Evolutionary conservation across 2,329 filamentous ascomycete genomes (phyloP).

Genomic region (Fusarium agapanthi): DNA sequence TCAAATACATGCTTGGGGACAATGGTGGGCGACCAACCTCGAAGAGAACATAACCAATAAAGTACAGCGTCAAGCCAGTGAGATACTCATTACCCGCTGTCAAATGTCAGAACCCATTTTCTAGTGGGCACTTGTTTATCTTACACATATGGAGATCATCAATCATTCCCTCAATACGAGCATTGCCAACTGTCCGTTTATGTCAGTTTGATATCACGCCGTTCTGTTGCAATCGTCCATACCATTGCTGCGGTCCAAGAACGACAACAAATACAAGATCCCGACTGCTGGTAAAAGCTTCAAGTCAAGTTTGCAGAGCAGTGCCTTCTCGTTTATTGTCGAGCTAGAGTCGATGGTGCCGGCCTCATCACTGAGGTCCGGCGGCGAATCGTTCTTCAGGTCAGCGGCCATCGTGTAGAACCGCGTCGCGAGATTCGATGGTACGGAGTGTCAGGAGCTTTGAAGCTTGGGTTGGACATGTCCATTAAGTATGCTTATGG

Average conservation of each 20-base stretch:
- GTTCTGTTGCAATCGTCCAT: conserved; percentile 42
- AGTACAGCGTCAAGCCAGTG: conserved; percentile 72
- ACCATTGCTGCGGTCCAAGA: conserved; percentile 67
- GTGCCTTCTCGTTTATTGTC: conserved; percentile 61
- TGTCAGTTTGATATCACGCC: conserved; percentile 23
- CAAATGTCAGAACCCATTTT: not conserved
- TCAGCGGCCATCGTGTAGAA: not conserved
- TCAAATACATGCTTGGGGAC: not conserved
- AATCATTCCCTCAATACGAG: conserved; percentile 63
- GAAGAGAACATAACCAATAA: conserved; percentile 67
- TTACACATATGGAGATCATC: conserved; percentile 63
- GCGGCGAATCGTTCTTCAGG: conserved; percentile 6
- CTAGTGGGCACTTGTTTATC: too few species aligned
- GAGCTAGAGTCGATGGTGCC: conserved; percentile 2
- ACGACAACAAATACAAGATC: conserved; percentile 64
- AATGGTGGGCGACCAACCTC: conserved; percentile 49
- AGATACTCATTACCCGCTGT: conserved; percentile 69
- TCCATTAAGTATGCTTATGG: not conserved
- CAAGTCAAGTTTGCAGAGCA: conserved; percentile 66
- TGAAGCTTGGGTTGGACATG: accelerated
- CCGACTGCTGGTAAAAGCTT: conserved; percentile 63
- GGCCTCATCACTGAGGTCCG: conserved; percentile 33
- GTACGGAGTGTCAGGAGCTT: accelerated
- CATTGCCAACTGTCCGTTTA: conserved; percentile 62
- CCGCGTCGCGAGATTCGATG: not conserved